A percentile compares a stretch with the other conserved stretches of the same genome.
These are phyloP conservation scores for Periconia digitata DNA, from an alignment of 2,329 filamentous ascomycete genomes.

Conservation along the genomic window DNA sequence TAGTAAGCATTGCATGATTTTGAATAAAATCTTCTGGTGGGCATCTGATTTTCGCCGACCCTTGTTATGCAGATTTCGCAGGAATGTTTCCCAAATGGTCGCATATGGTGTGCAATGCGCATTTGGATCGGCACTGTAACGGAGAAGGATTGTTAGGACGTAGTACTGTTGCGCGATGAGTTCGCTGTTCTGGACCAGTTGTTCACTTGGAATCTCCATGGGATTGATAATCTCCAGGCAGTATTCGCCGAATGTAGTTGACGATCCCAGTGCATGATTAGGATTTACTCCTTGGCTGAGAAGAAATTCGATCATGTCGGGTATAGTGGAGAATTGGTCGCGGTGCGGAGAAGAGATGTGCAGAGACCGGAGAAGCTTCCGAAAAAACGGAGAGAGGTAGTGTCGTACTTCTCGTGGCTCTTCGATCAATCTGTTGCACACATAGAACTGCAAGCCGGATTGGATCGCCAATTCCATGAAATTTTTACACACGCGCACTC, in stretches of 20 bases:
- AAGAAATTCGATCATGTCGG: background rate
- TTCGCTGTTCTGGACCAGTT: background rate
- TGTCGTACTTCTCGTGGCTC: background rate
- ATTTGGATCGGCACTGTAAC: background rate
- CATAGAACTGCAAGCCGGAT: background rate
- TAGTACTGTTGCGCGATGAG: background rate
- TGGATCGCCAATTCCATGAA: background rate
- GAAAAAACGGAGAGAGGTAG: background rate
- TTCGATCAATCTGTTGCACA: background rate
- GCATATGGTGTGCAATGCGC: background rate
- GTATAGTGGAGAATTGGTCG: background rate
- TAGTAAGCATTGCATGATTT: background rate
- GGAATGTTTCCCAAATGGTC: background rate
- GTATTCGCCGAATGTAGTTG: slow-evolving; percentile 1
- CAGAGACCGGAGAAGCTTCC: background rate
- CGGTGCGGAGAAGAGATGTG: background rate
- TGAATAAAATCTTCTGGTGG: background rate
- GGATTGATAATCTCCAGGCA: background rate
- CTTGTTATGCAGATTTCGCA: background rate
- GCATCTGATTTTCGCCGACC: background rate
- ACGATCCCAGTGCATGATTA: background rate
- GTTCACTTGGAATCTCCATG: background rate
- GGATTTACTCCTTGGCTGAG: background rate
- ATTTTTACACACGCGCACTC: background rate
- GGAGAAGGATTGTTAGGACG: background rate